These are phyloP conservation scores for Aurifilum marmelostoma DNA, from an alignment of 2,329 filamentous ascomycete genomes.

Conservation along the genomic window DNA sequence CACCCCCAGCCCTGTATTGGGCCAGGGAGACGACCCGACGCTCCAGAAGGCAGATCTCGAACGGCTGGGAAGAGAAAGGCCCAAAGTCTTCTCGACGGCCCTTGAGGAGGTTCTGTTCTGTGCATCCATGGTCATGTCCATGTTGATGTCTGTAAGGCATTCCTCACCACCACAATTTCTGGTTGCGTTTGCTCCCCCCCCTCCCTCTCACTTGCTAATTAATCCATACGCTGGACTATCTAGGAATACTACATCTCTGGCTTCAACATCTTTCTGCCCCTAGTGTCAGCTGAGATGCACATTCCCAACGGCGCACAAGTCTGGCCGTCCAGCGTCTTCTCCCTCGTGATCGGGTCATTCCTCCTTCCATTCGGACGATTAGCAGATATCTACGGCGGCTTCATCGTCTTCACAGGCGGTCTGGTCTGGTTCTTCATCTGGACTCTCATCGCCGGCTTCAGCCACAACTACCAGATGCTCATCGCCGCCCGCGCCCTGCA, in stretches of 20 bases:
- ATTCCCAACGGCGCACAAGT: conserved; percentile 64
- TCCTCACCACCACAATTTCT: neutral
- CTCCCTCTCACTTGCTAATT: no score
- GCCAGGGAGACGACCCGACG: conserved; percentile 27
- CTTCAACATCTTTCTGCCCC: conserved; percentile 74
- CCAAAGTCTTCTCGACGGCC: conserved; percentile 52
- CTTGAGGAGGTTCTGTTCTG: conserved; percentile 62
- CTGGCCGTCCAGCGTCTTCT: conserved; percentile 67
- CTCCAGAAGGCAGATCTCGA: conserved; percentile 48
- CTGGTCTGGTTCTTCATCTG: conserved; percentile 69
- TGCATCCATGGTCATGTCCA: conserved; percentile 60
- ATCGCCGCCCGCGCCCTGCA: conserved; percentile 75
- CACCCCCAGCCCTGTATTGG: neutral
- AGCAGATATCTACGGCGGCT: conserved; percentile 66
- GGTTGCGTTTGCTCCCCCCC: no score
- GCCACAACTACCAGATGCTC: conserved; percentile 68
- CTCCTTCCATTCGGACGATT: conserved; percentile 67
- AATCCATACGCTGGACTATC: neutral
- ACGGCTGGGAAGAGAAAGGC: conserved; percentile 61
- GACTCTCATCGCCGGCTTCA: conserved; percentile 72
- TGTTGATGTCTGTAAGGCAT: conserved; percentile 54
- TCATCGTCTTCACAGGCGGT: conserved; percentile 61
- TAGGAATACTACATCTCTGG: conserved; percentile 78
- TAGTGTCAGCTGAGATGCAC: conserved; percentile 60
- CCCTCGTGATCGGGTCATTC: conserved; percentile 56